Conservation (phyloP, 1,284 basidiomycete genomes). For the Spongiforma sp. region DNA sequence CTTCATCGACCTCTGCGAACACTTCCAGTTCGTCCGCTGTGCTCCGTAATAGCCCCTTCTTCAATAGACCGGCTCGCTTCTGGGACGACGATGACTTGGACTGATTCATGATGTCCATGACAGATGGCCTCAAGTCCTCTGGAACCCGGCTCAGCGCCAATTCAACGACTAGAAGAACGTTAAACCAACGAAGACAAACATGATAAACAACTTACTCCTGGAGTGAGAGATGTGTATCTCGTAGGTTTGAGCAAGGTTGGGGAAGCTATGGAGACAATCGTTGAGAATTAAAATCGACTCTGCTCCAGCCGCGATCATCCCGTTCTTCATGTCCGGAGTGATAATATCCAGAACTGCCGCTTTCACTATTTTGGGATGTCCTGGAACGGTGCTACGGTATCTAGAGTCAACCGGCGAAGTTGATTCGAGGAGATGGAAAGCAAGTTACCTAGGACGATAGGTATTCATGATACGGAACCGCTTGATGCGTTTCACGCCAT, state of each 20-base stretch:
- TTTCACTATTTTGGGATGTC: constrained; percentile 73
- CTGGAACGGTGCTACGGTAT: constrained; percentile 63
- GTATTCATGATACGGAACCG: constrained; percentile 85
- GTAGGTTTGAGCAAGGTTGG: constrained; percentile 65
- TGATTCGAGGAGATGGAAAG: not conserved
- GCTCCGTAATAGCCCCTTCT: constrained; percentile 67
- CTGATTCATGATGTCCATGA: constrained; percentile 67
- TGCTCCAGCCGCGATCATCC: constrained; percentile 67
- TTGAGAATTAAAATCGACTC: constrained; percentile 73
- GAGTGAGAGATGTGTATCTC: constrained; percentile 80
- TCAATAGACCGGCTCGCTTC: constrained; percentile 68
- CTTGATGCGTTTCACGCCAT: constrained; percentile 82
- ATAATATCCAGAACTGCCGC: constrained; percentile 83
- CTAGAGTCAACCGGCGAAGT: constrained; percentile 1
- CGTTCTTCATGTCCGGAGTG: constrained; percentile 66
- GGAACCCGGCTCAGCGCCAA: constrained; percentile 65
- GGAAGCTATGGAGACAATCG: constrained; percentile 71
- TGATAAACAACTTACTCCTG: constrained; percentile 61
- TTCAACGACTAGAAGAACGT: constrained; percentile 58
- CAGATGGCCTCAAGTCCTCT: constrained; percentile 51
- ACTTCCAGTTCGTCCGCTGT: constrained; percentile 74
- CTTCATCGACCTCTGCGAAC: constrained; percentile 65
- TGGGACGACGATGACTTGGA: constrained; percentile 68
- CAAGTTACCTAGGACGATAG: constrained; percentile 65
- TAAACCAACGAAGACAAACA: not conserved